These are phyloP conservation scores for Cercospora citrullina DNA, from an alignment of 2,329 filamentous ascomycete species.

Conservation along the genomic window DNA sequence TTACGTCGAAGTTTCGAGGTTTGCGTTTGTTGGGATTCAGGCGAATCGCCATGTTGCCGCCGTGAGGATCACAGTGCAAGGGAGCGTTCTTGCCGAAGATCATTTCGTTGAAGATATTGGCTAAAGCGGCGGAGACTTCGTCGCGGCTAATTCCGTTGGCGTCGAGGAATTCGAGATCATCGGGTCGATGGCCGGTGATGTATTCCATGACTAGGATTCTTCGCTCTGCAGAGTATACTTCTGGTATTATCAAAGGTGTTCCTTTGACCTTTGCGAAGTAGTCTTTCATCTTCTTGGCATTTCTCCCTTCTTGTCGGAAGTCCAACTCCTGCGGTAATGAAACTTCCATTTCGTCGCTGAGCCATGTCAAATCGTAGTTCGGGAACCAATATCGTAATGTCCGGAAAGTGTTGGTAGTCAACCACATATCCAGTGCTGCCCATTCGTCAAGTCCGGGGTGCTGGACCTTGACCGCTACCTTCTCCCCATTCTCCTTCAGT, in stretches of 20 bases:
- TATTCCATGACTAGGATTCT: conserved; percentile 95
- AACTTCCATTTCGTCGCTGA: conserved; percentile 87
- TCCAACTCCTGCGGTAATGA: conserved; percentile 90
- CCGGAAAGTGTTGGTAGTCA: conserved; percentile 86
- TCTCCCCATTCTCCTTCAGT: conserved; percentile 76
- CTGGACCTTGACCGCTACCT: conserved; percentile 94
- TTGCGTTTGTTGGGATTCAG: conserved; percentile 63
- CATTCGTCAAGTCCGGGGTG: conserved; percentile 88
- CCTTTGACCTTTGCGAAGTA: conserved; percentile 76
- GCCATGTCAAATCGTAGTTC: conserved; percentile 95
- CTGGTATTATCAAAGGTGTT: conserved; percentile 82
- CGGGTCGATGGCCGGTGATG: conserved; percentile 79
- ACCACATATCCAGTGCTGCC: conserved; percentile 80
- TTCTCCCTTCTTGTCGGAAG: conserved; percentile 80
- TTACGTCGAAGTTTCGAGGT: conserved; percentile 82
- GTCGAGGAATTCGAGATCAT: conserved; percentile 87
- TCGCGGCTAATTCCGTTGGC: conserved; percentile 85
- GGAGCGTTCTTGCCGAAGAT: conserved; percentile 89
- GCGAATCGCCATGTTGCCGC: conserved; percentile 90
- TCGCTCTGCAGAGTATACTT: conserved; percentile 84
- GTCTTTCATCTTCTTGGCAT: conserved; percentile 74
- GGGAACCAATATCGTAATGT: conserved; percentile 92
- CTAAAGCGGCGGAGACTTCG: conserved; percentile 87
- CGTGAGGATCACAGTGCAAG: conserved; percentile 94
- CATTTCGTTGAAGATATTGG: conserved; percentile 98